Evolutionary conservation across 1,139 yeast genomes (phyloP), one percentile per base, ranked within the genome.

Genomic region (Scheffersomyces illinoinensis): DNA sequence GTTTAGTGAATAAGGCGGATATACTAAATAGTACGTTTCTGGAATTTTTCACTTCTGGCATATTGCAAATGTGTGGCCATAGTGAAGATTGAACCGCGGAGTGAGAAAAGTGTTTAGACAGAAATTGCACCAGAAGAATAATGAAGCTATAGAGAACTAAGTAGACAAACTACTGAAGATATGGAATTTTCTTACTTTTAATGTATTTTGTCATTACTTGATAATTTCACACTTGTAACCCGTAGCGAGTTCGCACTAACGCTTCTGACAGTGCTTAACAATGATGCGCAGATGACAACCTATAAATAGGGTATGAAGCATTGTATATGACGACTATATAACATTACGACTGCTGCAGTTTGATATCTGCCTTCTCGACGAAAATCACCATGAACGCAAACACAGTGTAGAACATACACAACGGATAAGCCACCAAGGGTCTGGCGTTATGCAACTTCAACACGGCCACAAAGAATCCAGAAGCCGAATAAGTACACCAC

Each of bases 351-450:
- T 12, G 43, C 17, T 33, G 43, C 12, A 7, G 2, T 56, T 56
- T 54, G 23, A 56, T 53, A 10, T 64, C 68, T 18, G 74, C 65
- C 65, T 80, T 81, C 66, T 85, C 91, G 47, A 90, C 96, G 71
- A 95, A 95, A 52, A 96, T 89, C 5, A 98, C 96, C 97, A 95
- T 93, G 65, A 96, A 83, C 47, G 98, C 97, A 81, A 96, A 96
- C 4, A 95, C 96, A 58, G 93, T 87, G 79, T 96, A 95, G 71
- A 95, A 95, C 78, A 95, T 87, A 19, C 91, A 89, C 68, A 95
- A 81, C 1, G 99, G 99, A 72, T 96, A 95, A 1, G 98, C 99
- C 62, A 95, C 91, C 64, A 95, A 84, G 8, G 91, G 89, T 68
- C 99, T 85, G 65, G 95, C 97, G 66, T 93, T 91, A 59, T 89